These are phyloP conservation scores for Nitzschia sp. DNA, from an alignment of 108 stramenopile species.

Conservation along the genomic window DNA sequence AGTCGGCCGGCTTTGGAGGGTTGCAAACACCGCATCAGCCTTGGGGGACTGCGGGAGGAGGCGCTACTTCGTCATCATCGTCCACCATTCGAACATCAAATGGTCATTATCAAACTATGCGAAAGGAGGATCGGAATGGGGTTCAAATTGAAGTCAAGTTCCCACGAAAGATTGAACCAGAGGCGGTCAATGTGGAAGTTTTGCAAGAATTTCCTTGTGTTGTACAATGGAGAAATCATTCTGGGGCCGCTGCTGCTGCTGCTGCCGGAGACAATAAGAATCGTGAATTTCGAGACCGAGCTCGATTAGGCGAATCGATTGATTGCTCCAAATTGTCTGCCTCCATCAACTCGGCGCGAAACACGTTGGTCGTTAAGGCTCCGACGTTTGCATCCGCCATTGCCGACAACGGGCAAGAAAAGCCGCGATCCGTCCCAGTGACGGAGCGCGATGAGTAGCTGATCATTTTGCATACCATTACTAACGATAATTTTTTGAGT, in stretches of 20 bases:
- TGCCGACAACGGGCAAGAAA: background rate
- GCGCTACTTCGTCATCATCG: background rate
- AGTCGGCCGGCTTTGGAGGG: background rate
- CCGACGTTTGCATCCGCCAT: background rate
- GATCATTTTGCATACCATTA: too few relatives aligned
- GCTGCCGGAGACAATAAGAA: background rate
- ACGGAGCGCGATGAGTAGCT: constrained; percentile 9
- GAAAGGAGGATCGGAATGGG: constrained; percentile 3
- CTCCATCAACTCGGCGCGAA: background rate
- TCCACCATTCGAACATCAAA: too few relatives aligned
- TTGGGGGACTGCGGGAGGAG: background rate
- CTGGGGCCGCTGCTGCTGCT: too few relatives aligned
- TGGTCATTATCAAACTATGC: constrained; percentile 4
- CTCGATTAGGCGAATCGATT: background rate
- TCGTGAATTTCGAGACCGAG: background rate
- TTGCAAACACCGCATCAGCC: background rate
- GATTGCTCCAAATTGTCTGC: constrained; percentile 10
- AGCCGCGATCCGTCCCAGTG: background rate
- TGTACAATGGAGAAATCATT: constrained; percentile 15
- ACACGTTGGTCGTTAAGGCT: constrained; percentile 1
- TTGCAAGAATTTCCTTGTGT: constrained; percentile 13
- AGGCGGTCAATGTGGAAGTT: constrained; percentile 4
- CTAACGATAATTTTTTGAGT: too few relatives aligned
- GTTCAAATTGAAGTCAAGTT: constrained; percentile 5
- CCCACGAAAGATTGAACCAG: background rate